phyloP scores from a whole-genome alignment of 208 protist species.

The Trypanosoma lewisi region DNA sequence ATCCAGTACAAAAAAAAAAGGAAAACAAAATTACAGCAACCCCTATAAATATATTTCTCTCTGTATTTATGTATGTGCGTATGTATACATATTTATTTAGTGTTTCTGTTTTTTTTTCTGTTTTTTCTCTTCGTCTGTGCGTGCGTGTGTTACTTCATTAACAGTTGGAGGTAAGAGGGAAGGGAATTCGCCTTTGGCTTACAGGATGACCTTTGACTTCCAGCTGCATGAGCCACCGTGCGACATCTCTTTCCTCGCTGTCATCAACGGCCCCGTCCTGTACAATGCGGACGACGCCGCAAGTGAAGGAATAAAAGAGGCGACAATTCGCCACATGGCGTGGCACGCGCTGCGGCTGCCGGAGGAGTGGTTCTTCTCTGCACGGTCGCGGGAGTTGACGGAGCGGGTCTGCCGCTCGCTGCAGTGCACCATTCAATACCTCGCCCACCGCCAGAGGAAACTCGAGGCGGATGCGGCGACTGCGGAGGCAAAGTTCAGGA shows the following conservation, averaged over 20 bases:
- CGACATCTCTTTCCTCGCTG: constrained; percentile 66
- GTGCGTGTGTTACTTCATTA: constrained; percentile 7
- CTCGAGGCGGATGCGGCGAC: constrained; percentile 7
- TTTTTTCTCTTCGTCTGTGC: constrained; percentile 5
- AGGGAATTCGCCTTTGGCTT: too few relatives aligned
- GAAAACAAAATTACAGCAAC: too few relatives aligned
- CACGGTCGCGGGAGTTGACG: constrained; percentile 27
- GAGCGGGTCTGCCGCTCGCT: constrained; percentile 44
- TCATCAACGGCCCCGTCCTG: constrained; percentile 61
- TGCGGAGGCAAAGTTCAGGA: constrained; percentile 25
- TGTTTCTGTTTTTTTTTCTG: constrained; percentile 8
- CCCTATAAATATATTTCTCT: too few relatives aligned
- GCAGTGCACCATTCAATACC: constrained; percentile 84
- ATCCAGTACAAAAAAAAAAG: too few relatives aligned
- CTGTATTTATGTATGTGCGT: constrained; percentile 6
- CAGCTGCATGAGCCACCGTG: constrained; percentile 47
- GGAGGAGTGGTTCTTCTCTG: constrained; percentile 66
- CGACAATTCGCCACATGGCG: constrained; percentile 65
- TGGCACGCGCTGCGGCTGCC: constrained; percentile 55
- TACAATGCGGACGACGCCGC: constrained; percentile 45
- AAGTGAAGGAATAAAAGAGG: constrained; percentile 39
- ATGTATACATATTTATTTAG: constrained; percentile 16
- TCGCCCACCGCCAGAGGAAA: constrained; percentile 26
- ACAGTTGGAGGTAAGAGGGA: neutral
- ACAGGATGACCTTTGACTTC: constrained; percentile 61